Evolutionary conservation across 805 yeast genomes (phyloP), one percentile per base, ranked within the genome.

Genomic region (Ogataea sp.): DNA sequence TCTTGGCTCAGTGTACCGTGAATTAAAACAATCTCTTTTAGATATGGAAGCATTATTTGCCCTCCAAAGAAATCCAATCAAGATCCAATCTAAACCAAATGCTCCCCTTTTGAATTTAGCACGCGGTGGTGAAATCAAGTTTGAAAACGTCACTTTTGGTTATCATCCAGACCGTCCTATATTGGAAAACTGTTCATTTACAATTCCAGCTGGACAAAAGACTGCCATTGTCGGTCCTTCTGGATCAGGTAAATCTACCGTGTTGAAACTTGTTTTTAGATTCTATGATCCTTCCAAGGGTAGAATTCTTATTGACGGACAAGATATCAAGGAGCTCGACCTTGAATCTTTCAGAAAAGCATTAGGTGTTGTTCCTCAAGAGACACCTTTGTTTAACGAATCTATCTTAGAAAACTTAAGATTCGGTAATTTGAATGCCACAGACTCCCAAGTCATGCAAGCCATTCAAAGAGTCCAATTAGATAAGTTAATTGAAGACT

Each of bases 201-300:
- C 79, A 2, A 84, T 90, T 33, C 96, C 96, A 3, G 87, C 94
- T 3, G 98, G 97, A 6, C 61, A 78, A 47, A 85, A 85, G 48
- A 90, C 89, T 14, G 97, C 97, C 10, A 77, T 90, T 52, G 98
- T 90, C 10, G 98, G 98, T 0, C 95, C 97, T 0, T 82, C 94
- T 7, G 98, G 98, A 4, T 80, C 90, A 49, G 98, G 98, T 32
- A 90, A 90, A 62, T 86, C 96, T 0, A 90, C 98, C 0, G 75
- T 93, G 30, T 62, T 90, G 49, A 71, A 88, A 52, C 65, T 90
- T 27, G 80, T 87, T 0, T 90, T 90, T 66, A 65, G 98, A 50
- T 90, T 93, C 57, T 89, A 87, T 59, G 98, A 90, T 55, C 83
- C 86, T 2, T 67, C 68, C 30, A 63, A 69, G 13, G 97, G 97